These are phyloP conservation scores for Colletotrichum nymphaeae DNA, from an alignment of 2,329 filamentous ascomycete genomes.

Conservation along the genomic window DNA sequence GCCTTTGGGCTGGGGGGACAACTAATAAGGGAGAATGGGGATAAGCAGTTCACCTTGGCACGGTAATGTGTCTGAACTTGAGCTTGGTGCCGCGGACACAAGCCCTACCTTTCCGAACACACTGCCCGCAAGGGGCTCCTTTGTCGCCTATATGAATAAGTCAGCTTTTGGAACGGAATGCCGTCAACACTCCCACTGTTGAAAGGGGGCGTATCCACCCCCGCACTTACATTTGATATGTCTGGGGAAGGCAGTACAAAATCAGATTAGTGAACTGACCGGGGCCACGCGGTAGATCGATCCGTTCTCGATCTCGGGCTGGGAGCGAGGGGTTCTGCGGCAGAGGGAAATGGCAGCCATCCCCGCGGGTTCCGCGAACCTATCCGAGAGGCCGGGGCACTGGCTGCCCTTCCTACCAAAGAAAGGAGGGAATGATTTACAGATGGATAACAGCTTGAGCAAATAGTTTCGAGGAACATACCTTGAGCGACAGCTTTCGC, in stretches of 20 bases:
- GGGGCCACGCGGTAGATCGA: background rate
- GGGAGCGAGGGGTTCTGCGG: background rate
- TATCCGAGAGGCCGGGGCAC: background rate
- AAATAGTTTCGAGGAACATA: background rate
- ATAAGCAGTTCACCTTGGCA: background rate
- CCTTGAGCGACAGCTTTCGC: slow-evolving; percentile 22
- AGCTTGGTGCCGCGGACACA: slow-evolving; percentile 16
- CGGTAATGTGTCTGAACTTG: slow-evolving; percentile 21
- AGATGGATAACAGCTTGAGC: background rate
- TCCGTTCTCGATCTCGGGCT: no score
- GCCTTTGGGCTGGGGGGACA: no score
- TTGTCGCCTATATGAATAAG: slow-evolving; percentile 5
- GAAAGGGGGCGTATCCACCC: background rate
- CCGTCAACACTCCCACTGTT: no score
- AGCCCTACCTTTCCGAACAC: background rate
- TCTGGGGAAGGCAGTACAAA: background rate
- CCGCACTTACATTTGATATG: slow-evolving; percentile 27
- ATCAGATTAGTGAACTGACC: background rate
- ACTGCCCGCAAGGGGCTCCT: slow-evolving; percentile 22
- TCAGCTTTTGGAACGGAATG: background rate
- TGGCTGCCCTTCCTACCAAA: no score
- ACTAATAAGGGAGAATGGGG: no score
- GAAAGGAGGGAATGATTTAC: no score
- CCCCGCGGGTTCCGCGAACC: background rate
- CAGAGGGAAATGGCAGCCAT: background rate